Evolutionary conservation across 768 basidiomycete genomes (phyloP), one percentile per base, ranked within the genome.

Genomic region (Russula compacta): DNA sequence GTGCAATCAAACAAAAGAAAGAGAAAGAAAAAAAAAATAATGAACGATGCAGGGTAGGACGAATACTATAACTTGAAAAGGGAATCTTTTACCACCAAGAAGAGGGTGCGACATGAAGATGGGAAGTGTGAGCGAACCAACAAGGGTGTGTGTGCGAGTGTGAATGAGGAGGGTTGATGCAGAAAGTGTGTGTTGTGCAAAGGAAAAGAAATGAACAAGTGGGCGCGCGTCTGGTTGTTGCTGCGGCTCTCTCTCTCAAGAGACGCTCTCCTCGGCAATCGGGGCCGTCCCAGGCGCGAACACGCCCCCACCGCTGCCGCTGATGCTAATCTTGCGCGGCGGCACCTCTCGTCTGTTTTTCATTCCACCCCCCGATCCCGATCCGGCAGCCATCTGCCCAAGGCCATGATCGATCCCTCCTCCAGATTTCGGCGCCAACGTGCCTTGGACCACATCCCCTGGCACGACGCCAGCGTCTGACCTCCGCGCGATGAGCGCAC

Each of bases 401-500:
- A 15, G 51, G 17, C 63, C 52, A 47, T 60, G 53, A 44, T 61
- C 61, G 63, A 59, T 40, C 59, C 64, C 61, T 38, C 15, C 61
- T 42, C 15, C 44, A 53, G 56, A 66, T 58, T 57, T 59, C 35
- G 56, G 48, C 53, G 60, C 52, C 38, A 52, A 48, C 15, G 61
- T 59, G 32, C 65, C 69, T 52, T 60, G 67, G 24, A 29, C 24
- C 42, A 67, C 59, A 19, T 70, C 71, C 43, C 72, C 72, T 32
- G 72, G 69, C 51, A 72, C 70, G 43, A 72, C 71, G 36, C 71
- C 71, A 56, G 68, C 70, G 43, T 70, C 72, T 49, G 73, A 70
- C 67, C 91, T 77, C 56, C 90, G 78, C 19, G 88, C 87, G 64
- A 98, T 87, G 70, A 99, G 79, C 62, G 93, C 93, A 53, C 93